Conservation (phyloP, 108 stramenopile species). For the Skeletonema grethae region DNA sequence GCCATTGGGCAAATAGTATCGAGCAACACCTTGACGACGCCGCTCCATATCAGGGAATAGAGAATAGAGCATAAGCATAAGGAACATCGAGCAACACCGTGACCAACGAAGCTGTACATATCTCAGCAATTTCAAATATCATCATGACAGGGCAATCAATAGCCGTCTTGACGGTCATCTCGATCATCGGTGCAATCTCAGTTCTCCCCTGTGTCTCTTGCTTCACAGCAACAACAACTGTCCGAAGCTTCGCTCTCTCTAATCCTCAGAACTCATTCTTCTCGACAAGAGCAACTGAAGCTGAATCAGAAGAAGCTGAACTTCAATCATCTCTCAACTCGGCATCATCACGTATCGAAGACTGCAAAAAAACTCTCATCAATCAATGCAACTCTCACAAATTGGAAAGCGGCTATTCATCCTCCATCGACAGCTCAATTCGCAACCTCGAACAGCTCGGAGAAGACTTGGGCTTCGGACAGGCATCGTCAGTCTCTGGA, state of each 20-base stretch:
- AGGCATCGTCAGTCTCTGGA: constrained; percentile 64
- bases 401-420: constrained; percentile 12
- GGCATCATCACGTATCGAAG: constrained; percentile 26
- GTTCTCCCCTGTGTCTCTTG: neutral
- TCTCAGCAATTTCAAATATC: no score
- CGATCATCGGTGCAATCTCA: neutral
- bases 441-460: constrained; percentile 35
- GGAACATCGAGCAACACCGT: no score
- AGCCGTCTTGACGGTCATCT: neutral
- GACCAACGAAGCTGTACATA: no score
- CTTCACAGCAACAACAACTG: neutral
- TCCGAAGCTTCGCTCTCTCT: neutral
- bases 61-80: no score
- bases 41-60: no score
- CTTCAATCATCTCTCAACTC: constrained; percentile 5
- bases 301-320: neutral
- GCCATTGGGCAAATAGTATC: no score
- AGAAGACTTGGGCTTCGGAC: constrained; percentile 54
- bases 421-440: constrained; percentile 24
- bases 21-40: no score
- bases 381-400: constrained; percentile 30
- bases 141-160: neutral
- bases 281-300: neutral
- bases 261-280: neutral
- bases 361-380: constrained; percentile 34